These are phyloP conservation scores for Phyllachora maydis DNA, from an alignment of 2,329 filamentous ascomycete genomes.

Conservation along the genomic window DNA sequence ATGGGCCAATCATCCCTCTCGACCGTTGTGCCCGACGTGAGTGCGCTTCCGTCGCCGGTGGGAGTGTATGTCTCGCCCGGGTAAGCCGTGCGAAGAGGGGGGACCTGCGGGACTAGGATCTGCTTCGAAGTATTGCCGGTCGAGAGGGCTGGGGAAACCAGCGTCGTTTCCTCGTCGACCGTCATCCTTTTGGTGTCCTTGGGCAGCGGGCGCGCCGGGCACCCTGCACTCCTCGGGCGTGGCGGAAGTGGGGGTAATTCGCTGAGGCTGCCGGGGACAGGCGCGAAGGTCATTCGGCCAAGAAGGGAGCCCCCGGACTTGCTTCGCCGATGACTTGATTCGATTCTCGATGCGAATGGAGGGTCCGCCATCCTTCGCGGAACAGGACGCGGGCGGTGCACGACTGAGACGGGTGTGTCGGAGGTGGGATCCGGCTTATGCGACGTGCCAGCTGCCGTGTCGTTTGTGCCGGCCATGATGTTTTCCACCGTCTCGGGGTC, in stretches of 20 bases:
- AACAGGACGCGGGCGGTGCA: conserved; percentile 34
- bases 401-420: conserved; percentile 14
- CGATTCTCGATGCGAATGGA: conserved; percentile 21
- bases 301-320: conserved; percentile 24
- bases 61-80: conserved; percentile 7
- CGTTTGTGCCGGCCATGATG: conserved; percentile 23
- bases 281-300: conserved; percentile 10
- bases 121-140: too few relatives aligned
- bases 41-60: conserved; percentile 12
- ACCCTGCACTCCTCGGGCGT: conserved; percentile 19
- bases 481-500: conserved; percentile 25
- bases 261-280: conserved; percentile 21
- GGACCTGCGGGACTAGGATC: conserved; percentile 23
- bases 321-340: conserved; percentile 20
- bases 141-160: too few relatives aligned
- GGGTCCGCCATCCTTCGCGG: conserved; percentile 23
- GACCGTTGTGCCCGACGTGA: too few relatives aligned
- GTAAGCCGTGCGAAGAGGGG: conserved; percentile 14
- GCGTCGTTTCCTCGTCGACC: conserved; percentile 32
- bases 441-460: conserved; percentile 8
- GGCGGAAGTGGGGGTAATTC: conserved; percentile 29
- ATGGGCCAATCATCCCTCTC: too few relatives aligned
- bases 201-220: conserved; percentile 18
- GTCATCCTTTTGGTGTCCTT: conserved; percentile 37
- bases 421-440: conserved; percentile 6